These are phyloP conservation scores for Eucalyptus erythrocorys DNA, from an alignment of 345 rosid species.

Conservation along the genomic window DNA sequence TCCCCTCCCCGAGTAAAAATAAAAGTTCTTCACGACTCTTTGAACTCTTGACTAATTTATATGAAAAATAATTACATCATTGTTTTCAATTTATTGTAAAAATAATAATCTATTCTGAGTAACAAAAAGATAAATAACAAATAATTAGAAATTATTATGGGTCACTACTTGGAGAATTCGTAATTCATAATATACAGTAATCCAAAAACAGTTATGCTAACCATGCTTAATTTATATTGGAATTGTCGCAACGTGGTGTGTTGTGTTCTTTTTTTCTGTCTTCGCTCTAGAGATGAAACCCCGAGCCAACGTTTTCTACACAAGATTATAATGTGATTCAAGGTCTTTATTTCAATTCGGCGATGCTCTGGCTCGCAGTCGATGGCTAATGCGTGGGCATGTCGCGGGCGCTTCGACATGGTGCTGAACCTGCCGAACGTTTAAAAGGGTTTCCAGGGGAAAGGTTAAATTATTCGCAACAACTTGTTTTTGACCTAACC, in stretches of 20 bases:
- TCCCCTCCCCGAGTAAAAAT: not conserved
- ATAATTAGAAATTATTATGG: no score
- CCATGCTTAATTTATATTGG: no score
- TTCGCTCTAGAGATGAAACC: not conserved
- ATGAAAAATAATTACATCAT: no score
- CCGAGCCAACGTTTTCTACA: not conserved
- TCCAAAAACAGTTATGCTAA: no score
- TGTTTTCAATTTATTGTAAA: no score
- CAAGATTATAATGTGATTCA: not conserved
- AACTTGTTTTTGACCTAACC: not conserved
- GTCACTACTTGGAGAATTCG: no score
- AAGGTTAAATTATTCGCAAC: not conserved
- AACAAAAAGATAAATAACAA: no score
- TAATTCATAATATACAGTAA: no score
- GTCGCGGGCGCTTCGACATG: not conserved
- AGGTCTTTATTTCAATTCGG: not conserved
- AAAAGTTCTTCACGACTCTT: rapidly evolving
- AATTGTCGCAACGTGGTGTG: rapidly evolving
- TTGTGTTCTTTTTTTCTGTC: not conserved
- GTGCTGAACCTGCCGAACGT: not conserved
- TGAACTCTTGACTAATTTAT: not conserved
- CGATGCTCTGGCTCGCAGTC: not conserved
- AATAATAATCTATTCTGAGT: rapidly evolving
- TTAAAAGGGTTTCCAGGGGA: not conserved
- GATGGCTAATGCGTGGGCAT: not conserved